phyloP scores from a whole-genome alignment of 768 basidiomycete genomes.

The Russula vinacea region DNA sequence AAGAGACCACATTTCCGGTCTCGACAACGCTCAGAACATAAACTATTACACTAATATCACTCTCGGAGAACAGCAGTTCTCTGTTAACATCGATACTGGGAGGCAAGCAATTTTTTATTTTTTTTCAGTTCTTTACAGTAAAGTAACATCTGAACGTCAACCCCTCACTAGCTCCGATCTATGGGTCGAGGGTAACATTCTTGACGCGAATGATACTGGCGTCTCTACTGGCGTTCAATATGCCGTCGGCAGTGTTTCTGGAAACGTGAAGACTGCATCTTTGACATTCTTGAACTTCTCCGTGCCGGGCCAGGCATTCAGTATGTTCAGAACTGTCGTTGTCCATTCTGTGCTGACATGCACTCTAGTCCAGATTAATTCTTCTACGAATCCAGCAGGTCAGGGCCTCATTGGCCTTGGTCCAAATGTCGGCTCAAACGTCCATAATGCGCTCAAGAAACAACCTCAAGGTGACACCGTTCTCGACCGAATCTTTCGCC shows the following conservation, averaged over 20 bases:
- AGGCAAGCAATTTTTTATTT: constrained; percentile 36
- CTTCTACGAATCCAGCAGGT: constrained; percentile 36
- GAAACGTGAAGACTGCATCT: constrained; percentile 44
- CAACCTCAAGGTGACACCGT: constrained; percentile 48
- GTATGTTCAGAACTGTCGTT: constrained; percentile 37
- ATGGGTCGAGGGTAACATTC: constrained; percentile 51
- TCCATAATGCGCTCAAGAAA: constrained; percentile 40
- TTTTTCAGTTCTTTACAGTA: background rate
- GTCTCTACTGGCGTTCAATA: constrained; percentile 46
- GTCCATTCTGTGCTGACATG: constrained; percentile 6
- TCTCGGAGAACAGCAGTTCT: constrained; percentile 38
- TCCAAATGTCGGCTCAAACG: constrained; percentile 52
- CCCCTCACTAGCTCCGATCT: constrained; percentile 56
- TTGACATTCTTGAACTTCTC: constrained; percentile 47
- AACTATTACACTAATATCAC: constrained; percentile 42
- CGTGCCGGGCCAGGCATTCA: constrained; percentile 46
- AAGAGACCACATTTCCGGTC: constrained; percentile 33
- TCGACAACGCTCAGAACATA: constrained; percentile 38
- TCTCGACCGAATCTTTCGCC: constrained; percentile 62
- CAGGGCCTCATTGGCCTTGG: constrained; percentile 56
- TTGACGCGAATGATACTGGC: constrained; percentile 41
- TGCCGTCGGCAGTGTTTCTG: constrained; percentile 51
- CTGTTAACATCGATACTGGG: constrained; percentile 46
- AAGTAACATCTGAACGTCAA: background rate
- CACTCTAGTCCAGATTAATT: constrained; percentile 43